Conservation (phyloP, 768 basidiomycete genomes). For the Boletus rubroflammeus region DNA sequence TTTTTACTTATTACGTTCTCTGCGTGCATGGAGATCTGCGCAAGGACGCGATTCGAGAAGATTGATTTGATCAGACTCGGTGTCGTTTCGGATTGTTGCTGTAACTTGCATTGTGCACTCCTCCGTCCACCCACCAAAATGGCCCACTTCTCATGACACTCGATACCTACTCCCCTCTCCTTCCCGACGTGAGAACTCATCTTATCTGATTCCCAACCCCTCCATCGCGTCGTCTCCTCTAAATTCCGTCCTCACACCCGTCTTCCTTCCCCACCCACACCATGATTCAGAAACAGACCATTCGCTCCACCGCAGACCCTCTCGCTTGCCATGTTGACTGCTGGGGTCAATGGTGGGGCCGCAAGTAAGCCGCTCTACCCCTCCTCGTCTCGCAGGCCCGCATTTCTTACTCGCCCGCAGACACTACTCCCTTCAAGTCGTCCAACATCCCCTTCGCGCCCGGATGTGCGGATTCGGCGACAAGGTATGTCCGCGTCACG, state of each 20-base stretch:
- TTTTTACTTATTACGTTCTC: not conserved
- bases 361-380: constrained; percentile 43
- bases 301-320: not conserved
- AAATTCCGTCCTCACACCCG: not conserved
- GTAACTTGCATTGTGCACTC: not conserved
- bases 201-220: constrained; percentile 32
- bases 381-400: not conserved
- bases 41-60: not conserved
- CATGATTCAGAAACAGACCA: constrained; percentile 63
- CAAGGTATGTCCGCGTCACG: constrained; percentile 54
- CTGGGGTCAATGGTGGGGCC: constrained; percentile 71
- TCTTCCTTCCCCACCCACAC: not conserved
- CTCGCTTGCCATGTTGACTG: constrained; percentile 39
- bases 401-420: constrained; percentile 35
- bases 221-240: not conserved
- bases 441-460: constrained; percentile 86
- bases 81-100: no score
- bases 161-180: not conserved
- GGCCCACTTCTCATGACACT: constrained; percentile 2
- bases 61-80: not conserved
- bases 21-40: not conserved
- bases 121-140: no score
- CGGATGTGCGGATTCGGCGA: constrained; percentile 97
- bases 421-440: constrained; percentile 78
- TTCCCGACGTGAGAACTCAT: constrained; percentile 11